Evolutionary conservation across 306 rosid genomes (phyloP).

Genomic region (Luffa acutangula): DNA sequence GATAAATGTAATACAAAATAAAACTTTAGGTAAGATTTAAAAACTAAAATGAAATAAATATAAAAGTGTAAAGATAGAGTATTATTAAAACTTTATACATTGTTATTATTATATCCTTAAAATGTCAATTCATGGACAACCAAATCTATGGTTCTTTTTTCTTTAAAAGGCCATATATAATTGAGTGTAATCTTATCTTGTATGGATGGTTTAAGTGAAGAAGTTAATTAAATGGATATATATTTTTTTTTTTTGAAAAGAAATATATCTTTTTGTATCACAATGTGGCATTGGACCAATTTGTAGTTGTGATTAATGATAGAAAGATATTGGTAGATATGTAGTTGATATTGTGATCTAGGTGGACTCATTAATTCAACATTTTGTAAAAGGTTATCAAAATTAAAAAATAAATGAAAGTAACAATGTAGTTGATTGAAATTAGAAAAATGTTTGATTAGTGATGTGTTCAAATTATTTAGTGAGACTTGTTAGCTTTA

Average conservation of each 20-base stretch:
- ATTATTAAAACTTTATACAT: background rate
- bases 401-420: too few species aligned
- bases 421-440: too few species aligned
- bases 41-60: background rate
- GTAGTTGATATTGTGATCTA: background rate
- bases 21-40: background rate
- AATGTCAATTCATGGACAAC: background rate
- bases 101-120: background rate
- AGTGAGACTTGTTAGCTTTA: too few species aligned
- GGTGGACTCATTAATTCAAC: background rate
- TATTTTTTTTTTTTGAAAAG: too few species aligned
- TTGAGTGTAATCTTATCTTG: background rate
- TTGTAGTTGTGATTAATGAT: background rate
- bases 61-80: background rate
- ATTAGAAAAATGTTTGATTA: too few species aligned
- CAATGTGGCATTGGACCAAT: background rate
- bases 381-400: background rate
- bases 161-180: background rate
- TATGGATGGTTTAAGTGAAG: background rate
- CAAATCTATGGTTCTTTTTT: background rate
- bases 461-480: too few species aligned
- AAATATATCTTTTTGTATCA: background rate
- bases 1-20: background rate
- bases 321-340: background rate
- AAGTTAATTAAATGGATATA: background rate